phyloP scores from a whole-genome alignment of 106 monocot genomes.

The Agapanthus africanus region DNA sequence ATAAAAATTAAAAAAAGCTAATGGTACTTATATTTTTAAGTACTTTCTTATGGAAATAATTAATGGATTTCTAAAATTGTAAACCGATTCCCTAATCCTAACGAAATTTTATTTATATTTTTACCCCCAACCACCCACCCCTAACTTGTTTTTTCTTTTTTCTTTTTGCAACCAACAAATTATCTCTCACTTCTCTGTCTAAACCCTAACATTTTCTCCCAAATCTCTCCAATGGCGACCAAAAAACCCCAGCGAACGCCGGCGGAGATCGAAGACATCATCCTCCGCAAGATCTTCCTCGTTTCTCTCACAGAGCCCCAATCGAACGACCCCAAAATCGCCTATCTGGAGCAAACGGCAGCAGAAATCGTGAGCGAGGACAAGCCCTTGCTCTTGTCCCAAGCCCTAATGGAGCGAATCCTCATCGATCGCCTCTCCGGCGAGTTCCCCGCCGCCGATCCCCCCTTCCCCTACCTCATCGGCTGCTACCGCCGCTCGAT shows the following conservation, averaged over 20 bases:
- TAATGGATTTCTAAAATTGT: too few species aligned
- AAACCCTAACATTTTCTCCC: neutral
- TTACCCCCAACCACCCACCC: too few species aligned
- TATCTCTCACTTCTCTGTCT: neutral
- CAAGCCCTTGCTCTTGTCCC: constrained; percentile 50
- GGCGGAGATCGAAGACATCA: constrained; percentile 92
- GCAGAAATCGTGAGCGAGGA: constrained; percentile 90
- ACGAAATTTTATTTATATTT: too few species aligned
- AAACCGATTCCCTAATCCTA: too few species aligned
- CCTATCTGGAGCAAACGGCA: constrained; percentile 80
- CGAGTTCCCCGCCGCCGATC: constrained; percentile 23
- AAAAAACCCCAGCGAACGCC: constrained; percentile 55
- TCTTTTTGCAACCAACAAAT: too few species aligned
- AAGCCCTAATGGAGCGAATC: constrained; percentile 60
- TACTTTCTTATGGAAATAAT: too few species aligned
- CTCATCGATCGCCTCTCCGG: constrained; percentile 84
- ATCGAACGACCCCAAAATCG: constrained; percentile 18
- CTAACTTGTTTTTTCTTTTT: neutral
- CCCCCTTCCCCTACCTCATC: constrained; percentile 58
- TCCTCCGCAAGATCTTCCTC: constrained; percentile 88
- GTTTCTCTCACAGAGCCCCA: constrained; percentile 38
- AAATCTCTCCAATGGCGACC: constrained; percentile 22
- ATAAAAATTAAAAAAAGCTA: too few species aligned
- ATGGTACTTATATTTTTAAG: too few species aligned
- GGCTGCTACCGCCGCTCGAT: constrained; percentile 53